These are phyloP conservation scores for Colletotrichum tabaci DNA, from an alignment of 2,329 filamentous ascomycete species.

Conservation along the genomic window DNA sequence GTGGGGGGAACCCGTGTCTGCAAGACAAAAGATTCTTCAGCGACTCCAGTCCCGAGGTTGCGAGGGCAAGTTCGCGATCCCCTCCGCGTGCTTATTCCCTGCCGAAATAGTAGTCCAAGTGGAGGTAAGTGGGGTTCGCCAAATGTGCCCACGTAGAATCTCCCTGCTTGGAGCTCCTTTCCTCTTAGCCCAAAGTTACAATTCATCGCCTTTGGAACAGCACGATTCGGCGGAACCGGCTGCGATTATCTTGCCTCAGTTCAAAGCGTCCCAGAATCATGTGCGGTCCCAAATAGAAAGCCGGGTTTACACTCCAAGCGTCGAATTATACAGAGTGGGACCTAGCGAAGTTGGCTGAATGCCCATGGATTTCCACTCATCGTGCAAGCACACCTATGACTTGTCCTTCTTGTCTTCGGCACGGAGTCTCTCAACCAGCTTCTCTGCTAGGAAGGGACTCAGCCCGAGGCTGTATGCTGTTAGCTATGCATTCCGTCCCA, in stretches of 20 bases:
- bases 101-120: conserved; percentile 27
- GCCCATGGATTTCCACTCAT: background rate
- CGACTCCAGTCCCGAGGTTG: conserved; percentile 39
- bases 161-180: background rate
- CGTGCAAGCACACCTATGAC: background rate
- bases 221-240: background rate
- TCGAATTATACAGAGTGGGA: background rate
- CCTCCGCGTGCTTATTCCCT: conserved; percentile 34
- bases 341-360: background rate
- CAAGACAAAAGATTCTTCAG: conserved; percentile 41
- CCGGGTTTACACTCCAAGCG: background rate
- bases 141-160: conserved; percentile 4
- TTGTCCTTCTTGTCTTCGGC: conserved; percentile 63
- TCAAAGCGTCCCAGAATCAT: background rate
- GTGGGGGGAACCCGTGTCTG: conserved; percentile 36
- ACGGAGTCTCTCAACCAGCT: conserved; percentile 66
- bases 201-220: background rate
- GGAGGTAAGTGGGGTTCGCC: conserved; percentile 31
- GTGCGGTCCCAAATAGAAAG: background rate
- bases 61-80: conserved; percentile 26
- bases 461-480: conserved; percentile 64
- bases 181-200: conserved; percentile 9
- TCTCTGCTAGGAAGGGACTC: conserved; percentile 68
- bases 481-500: conserved; percentile 14
- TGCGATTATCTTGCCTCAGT: background rate